Percentiles rank a stretch among this genome's conserved stretches.
These are phyloP conservation scores for Emmonsiellopsis sp. DNA, from an alignment of 2,329 filamentous ascomycete genomes.

Conservation along the genomic window DNA sequence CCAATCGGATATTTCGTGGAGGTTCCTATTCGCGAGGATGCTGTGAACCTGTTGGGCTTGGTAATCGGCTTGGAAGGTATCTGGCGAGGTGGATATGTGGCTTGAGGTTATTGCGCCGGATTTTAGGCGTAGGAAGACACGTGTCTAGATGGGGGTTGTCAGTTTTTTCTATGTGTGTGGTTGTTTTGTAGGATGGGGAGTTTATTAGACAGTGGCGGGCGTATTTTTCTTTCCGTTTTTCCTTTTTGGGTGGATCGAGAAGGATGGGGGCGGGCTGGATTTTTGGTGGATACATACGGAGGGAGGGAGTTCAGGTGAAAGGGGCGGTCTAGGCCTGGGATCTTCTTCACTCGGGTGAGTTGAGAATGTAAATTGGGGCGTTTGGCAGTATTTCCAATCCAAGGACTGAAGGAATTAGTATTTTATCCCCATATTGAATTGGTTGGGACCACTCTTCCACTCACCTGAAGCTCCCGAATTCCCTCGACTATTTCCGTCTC, in stretches of 20 bases:
- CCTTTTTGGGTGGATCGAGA: not conserved
- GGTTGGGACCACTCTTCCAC: conserved; percentile 15
- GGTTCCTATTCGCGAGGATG: conserved; percentile 28
- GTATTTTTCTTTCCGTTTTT: not conserved
- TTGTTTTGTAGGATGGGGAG: not conserved
- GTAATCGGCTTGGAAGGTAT: conserved; percentile 21
- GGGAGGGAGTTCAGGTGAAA: conserved; percentile 41
- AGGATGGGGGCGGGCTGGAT: not conserved
- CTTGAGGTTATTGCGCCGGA: conserved; percentile 33
- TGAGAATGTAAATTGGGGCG: conserved; percentile 70
- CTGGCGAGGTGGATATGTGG: conserved; percentile 29
- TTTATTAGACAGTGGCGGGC: not conserved
- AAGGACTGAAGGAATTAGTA: conserved; percentile 23
- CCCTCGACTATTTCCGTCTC: conserved; percentile 51
- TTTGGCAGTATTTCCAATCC: conserved; percentile 75
- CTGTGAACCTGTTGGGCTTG: conserved; percentile 26
- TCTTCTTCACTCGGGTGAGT: conserved; percentile 52
- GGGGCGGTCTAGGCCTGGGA: conserved; percentile 44
- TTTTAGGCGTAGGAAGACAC: conserved; percentile 32
- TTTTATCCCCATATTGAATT: not conserved
- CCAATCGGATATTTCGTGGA: conserved; percentile 44
- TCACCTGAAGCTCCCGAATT: conserved; percentile 47
- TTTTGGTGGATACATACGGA: conserved; percentile 29
- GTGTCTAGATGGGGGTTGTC: conserved; percentile 23
- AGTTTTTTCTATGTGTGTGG: conserved; percentile 1